A percentile compares a stretch with the other conserved stretches of the same genome.
Evolutionary conservation across 2,329 filamentous ascomycete genomes (phyloP).

Genomic region (Exophiala mesophila): DNA sequence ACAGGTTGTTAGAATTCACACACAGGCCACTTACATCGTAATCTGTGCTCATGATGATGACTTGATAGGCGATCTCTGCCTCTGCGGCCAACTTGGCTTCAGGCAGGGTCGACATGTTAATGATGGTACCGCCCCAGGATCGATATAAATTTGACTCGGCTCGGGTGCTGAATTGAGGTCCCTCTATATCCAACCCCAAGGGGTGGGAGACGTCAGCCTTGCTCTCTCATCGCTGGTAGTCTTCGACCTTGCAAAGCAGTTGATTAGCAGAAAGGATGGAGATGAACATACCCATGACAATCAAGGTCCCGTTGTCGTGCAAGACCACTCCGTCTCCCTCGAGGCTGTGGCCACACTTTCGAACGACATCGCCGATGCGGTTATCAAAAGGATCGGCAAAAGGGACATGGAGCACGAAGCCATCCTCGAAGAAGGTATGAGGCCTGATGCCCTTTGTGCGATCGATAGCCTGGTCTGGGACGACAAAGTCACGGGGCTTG

Average conservation of each 20-base stretch:
- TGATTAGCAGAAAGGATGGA: constrained; percentile 3
- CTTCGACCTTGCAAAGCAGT: no score
- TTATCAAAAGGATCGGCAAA: constrained; percentile 95
- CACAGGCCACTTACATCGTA: constrained; percentile 67
- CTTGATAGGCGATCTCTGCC: constrained; percentile 93
- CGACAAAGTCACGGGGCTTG: constrained; percentile 91
- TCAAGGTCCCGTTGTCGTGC: constrained; percentile 76
- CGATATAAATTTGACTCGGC: constrained; percentile 96
- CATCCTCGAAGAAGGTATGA: constrained; percentile 82
- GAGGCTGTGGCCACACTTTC: constrained; percentile 68
- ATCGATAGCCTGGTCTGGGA: constrained; percentile 95
- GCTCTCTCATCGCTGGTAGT: no score
- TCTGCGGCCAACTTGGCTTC: constrained; percentile 95
- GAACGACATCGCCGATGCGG: constrained; percentile 68
- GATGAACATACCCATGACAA: constrained; percentile 75
- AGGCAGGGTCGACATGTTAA: constrained; percentile 96
- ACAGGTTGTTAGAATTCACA: no score
- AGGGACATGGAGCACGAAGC: constrained; percentile 87
- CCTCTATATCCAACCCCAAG: constrained; percentile 63
- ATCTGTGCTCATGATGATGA: constrained; percentile 99
- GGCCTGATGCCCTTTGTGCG: constrained; percentile 91
- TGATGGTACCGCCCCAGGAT: constrained; percentile 84
- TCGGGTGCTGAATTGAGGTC: constrained; percentile 95
- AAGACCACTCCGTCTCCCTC: constrained; percentile 78
- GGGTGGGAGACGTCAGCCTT: no score